phyloP scores from a whole-genome alignment of 495 filamentous ascomycete genomes.

The Penicillium fimorum region DNA sequence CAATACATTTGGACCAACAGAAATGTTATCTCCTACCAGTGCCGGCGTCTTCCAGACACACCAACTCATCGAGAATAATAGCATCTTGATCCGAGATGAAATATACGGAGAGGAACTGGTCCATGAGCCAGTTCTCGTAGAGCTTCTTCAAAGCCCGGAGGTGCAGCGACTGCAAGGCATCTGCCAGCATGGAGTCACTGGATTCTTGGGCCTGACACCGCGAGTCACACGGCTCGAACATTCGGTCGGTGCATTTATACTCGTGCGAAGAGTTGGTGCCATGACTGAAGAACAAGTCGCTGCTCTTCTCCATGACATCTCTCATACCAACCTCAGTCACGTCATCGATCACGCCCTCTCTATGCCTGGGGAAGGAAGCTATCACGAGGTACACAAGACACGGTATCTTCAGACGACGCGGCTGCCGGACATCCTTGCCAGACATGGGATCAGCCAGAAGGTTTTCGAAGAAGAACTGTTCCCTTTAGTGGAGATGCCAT shows the following conservation, averaged over 20 bases:
- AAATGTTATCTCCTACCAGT: conserved; percentile 3
- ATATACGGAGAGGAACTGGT: conserved; percentile 38
- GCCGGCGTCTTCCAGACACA: conserved; percentile 26
- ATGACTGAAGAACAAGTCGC: conserved; percentile 41
- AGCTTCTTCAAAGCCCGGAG: conserved; percentile 36
- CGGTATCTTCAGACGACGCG: conserved; percentile 37
- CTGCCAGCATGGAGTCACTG: conserved; percentile 39
- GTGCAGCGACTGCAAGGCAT: conserved; percentile 38
- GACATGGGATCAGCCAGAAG: conserved; percentile 30
- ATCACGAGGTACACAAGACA: conserved; percentile 44
- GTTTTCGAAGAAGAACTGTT: conserved; percentile 40
- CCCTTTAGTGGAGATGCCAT: conserved; percentile 40
- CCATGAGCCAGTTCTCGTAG: conserved; percentile 36
- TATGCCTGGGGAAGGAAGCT: conserved; percentile 41
- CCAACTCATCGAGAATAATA: conserved; percentile 14
- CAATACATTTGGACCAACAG: conserved; percentile 1
- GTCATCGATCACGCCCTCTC: conserved; percentile 42
- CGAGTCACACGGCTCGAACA: conserved; percentile 44
- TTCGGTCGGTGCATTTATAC: conserved; percentile 43
- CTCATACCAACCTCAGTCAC: conserved; percentile 44
- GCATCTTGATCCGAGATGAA: conserved; percentile 31
- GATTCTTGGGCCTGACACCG: conserved; percentile 34
- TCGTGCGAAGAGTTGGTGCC: conserved; percentile 41
- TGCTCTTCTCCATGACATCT: conserved; percentile 46
- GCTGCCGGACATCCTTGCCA: conserved; percentile 34